Evolutionary conservation across 345 rosid species (phyloP).

Genomic region (Trapa bicornis): DNA sequence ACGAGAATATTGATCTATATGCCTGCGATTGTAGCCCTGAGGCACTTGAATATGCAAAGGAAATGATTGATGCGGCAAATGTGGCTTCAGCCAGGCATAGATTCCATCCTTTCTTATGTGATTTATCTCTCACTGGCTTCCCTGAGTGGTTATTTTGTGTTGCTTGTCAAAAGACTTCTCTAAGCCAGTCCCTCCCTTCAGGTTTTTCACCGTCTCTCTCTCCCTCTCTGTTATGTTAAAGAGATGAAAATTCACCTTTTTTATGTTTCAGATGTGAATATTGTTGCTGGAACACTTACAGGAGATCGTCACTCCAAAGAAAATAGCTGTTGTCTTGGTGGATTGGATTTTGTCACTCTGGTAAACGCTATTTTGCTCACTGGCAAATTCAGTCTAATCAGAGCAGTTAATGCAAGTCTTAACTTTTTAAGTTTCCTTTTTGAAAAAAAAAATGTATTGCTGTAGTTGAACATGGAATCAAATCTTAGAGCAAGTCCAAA

Average conservation of each 20-base stretch:
- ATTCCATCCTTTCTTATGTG: conserved; percentile 50
- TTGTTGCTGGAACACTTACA: conserved; percentile 4
- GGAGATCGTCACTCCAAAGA: conserved; percentile 14
- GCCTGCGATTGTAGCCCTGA: conserved; percentile 82
- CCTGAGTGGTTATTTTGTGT: conserved; percentile 52
- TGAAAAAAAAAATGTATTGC: background rate
- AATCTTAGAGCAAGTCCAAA: no score
- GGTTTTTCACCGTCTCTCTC: background rate
- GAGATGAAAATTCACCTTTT: background rate
- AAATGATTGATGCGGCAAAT: conserved; percentile 22
- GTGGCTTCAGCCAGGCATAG: conserved; percentile 15
- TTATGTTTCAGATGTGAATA: conserved; percentile 19
- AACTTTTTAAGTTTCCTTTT: background rate
- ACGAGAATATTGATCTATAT: conserved; percentile 39
- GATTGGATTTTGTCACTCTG: conserved; percentile 77
- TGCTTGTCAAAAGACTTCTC: conserved; percentile 25
- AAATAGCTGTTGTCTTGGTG: conserved; percentile 41
- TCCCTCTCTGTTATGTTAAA: background rate
- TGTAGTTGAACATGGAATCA: background rate
- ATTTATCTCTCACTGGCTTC: conserved; percentile 46
- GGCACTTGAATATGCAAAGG: conserved; percentile 56
- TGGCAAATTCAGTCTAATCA: background rate
- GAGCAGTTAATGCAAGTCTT: background rate
- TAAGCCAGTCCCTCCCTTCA: conserved; percentile 10
- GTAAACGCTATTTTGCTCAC: conserved; percentile 21